Evolutionary conservation across 1,284 basidiomycete genomes (phyloP), one percentile per base, ranked within the genome.

Genomic region (Heterobasidion parviporum): DNA sequence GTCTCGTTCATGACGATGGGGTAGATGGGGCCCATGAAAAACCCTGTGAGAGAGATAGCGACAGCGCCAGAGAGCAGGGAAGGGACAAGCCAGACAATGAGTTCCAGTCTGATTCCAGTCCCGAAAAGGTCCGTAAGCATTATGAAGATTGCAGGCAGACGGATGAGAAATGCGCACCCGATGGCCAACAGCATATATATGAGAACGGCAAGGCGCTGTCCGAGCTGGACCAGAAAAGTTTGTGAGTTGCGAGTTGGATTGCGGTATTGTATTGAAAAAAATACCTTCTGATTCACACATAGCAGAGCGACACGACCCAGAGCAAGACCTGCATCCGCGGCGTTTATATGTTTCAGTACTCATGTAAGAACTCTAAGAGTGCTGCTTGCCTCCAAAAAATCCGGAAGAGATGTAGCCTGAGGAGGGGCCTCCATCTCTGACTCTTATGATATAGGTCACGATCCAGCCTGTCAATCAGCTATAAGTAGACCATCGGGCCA

Each of bases 61-160:
- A 82, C 65, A 1, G 78, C 82, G 47, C 71, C 72, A 35, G 72
- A 74, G 36, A 81, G 67, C 46, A 83, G 65, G 3, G 74, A 77
- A 0, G 79, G 80, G 1, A 81, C 76, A 8, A 80, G 69, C 82
- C 82, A 84, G 38, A 85, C 68, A 36, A 80, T 67, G 49, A 84
- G 60, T 59, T 84, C 79, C 26, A 81, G 65, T 10, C 74, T 76
- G 33, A 36, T 10, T 34, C 3, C 26, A 26, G 26, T 26, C 26
- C 26, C 26, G 26, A 26, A 26, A 4, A 26, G 26, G 26, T 26
- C 26, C 26, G 12, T 8, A 38, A 32, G 5, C 14, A 6, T 26
- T 4, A 26, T 26, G 26, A 1, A 26, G 6, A 26, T 26, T 26
- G 26, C 26, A 26, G 26, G 0, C 26, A 3, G 26, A 5, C 4